Conservation (phyloP, 2,329 filamentous ascomycete species). For the Lasiodiplodia sp. region DNA sequence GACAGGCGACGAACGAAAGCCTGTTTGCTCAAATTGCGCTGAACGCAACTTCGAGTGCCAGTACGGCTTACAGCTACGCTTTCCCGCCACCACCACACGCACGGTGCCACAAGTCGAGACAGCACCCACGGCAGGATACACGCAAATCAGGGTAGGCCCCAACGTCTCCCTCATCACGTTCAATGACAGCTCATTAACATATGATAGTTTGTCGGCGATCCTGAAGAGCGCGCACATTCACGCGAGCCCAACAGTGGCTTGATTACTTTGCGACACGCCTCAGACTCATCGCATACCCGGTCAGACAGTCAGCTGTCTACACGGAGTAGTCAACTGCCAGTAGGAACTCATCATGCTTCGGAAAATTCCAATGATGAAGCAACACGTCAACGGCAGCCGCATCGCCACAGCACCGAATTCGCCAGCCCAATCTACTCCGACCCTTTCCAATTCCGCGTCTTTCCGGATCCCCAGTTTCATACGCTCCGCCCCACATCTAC, state of each 20-base stretch:
- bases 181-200: neutral
- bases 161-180: too few species aligned
- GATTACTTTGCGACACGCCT: neutral
- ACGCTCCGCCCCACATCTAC: neutral
- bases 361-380: neutral
- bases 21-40: constrained; percentile 57
- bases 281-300: neutral
- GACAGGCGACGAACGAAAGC: constrained; percentile 60
- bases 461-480: neutral
- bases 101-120: constrained; percentile 43
- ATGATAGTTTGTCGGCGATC: constrained; percentile 23
- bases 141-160: constrained; percentile 9
- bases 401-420: neutral
- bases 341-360: neutral
- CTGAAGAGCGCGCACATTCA: constrained; percentile 34
- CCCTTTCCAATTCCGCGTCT: neutral
- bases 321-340: neutral
- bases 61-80: constrained; percentile 58
- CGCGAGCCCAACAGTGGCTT: constrained; percentile 15
- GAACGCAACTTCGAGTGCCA: constrained; percentile 57
- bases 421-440: neutral
- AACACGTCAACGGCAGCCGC: too few species aligned
- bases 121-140: neutral
- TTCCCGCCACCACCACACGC: constrained; percentile 58
- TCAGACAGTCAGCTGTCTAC: neutral